Percentiles rank a stretch among this genome's conserved stretches.
Conservation (phyloP, 2,329 filamentous ascomycete genomes). For the Bertia moriformis region DNA sequence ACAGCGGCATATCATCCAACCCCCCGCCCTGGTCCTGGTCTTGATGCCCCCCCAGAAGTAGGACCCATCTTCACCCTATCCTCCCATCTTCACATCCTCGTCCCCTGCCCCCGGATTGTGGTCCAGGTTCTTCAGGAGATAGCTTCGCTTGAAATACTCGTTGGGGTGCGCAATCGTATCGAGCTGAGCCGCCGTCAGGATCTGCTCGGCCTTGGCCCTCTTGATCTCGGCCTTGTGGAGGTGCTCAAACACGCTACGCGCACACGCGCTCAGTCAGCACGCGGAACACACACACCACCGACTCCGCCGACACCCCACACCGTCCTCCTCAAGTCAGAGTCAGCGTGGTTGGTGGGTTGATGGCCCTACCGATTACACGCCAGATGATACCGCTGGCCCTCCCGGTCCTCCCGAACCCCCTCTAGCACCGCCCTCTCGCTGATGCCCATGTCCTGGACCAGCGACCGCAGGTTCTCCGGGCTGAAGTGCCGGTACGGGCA, state of each 20-base stretch:
- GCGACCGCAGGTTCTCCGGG: constrained; percentile 63
- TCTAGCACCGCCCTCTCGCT: constrained; percentile 63
- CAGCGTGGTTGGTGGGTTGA: neutral
- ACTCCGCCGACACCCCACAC: too few relatives aligned
- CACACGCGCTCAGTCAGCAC: too few relatives aligned
- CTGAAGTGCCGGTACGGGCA: constrained; percentile 92
- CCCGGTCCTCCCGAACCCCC: constrained; percentile 76
- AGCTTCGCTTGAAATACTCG: constrained; percentile 93
- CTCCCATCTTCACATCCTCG: constrained; percentile 42
- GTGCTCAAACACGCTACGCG: constrained; percentile 66
- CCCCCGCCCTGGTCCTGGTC: too few relatives aligned
- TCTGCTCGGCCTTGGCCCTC: constrained; percentile 59
- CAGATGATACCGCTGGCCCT: constrained; percentile 78
- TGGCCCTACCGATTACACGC: constrained; percentile 71
- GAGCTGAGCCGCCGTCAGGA: constrained; percentile 60
- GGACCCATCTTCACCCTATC: too few relatives aligned
- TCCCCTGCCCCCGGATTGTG: constrained; percentile 20
- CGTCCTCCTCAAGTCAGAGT: neutral
- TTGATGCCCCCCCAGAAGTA: too few relatives aligned
- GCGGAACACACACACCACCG: neutral
- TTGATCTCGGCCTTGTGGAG: constrained; percentile 67
- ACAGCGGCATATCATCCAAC: too few relatives aligned
- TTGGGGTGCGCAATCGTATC: constrained; percentile 97
- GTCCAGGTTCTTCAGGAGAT: constrained; percentile 66
- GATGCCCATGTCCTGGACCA: constrained; percentile 69